Percentiles rank a stretch among this genome's conserved stretches.
phyloP scores from a whole-genome alignment of 2,329 filamentous ascomycete species.

The Talaromyces amestolkiae region DNA sequence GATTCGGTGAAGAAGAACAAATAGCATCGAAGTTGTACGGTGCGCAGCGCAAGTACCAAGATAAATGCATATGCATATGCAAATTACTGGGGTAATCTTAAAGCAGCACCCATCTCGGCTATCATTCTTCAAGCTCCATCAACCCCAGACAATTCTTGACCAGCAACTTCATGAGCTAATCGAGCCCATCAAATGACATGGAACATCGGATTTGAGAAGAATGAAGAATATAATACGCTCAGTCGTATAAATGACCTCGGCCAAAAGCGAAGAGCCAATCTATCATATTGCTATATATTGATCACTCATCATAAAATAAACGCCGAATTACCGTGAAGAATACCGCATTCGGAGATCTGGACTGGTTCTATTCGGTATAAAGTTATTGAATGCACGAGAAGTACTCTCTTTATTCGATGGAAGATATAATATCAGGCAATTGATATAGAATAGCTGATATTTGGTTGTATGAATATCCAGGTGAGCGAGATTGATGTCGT shows the following conservation, averaged over 20 bases:
- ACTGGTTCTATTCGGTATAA: neutral
- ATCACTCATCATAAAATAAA: conserved; percentile 5
- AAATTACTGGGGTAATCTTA: neutral
- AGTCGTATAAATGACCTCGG: neutral
- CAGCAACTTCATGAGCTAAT: neutral
- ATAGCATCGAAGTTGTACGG: too few relatives aligned
- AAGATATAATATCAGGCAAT: too few relatives aligned
- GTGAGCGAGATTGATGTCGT: neutral
- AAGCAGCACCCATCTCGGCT: neutral
- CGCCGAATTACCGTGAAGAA: neutral
- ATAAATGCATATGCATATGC: neutral
- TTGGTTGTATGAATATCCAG: too few relatives aligned
- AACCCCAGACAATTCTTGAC: neutral
- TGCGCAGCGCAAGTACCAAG: too few relatives aligned
- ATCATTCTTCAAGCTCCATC: neutral
- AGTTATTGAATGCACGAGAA: neutral
- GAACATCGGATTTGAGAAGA: neutral
- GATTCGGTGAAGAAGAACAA: too few relatives aligned
- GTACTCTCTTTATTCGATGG: too few relatives aligned
- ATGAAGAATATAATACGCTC: neutral
- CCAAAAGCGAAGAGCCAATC: neutral
- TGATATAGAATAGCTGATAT: too few relatives aligned
- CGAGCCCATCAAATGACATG: neutral
- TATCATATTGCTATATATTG: neutral
- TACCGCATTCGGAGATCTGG: neutral